Evolutionary conservation across 108 stramenopile genomes (phyloP).

Genomic region (Halocafeteria seosinensis): DNA sequence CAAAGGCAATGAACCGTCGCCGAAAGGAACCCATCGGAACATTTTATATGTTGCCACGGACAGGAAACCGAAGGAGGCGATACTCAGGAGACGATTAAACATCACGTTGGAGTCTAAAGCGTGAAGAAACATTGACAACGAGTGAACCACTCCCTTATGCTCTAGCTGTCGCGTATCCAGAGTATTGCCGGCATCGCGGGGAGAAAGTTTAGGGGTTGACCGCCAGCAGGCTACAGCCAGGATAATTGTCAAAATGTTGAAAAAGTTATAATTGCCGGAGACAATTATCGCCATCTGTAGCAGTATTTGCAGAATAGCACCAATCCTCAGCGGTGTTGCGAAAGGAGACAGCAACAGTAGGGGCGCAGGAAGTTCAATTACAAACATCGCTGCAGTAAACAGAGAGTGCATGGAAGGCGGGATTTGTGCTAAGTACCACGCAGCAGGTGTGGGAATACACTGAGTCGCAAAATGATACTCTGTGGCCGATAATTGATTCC

Average conservation of each 20-base stretch:
- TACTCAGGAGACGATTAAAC: too few relatives aligned
- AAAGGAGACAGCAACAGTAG: conserved; percentile 35
- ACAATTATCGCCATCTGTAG: conserved; percentile 45
- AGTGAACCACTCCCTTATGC: too few relatives aligned
- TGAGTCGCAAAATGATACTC: conserved; percentile 58
- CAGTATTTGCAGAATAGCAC: conserved; percentile 34
- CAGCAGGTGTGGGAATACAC: conserved; percentile 40
- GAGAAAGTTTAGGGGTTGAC: too few relatives aligned
- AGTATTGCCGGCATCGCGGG: too few relatives aligned
- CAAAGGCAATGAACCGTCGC: too few relatives aligned
- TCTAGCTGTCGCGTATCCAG: too few relatives aligned
- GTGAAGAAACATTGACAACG: too few relatives aligned
- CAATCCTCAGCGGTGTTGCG: conserved; percentile 17
- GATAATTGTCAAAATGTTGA: conserved; percentile 49
- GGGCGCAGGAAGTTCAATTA: conserved; percentile 46
- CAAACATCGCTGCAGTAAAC: conserved; percentile 39
- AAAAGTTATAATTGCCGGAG: conserved; percentile 57
- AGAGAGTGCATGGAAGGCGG: conserved; percentile 29
- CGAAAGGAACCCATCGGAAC: too few relatives aligned
- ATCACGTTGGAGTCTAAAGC: too few relatives aligned
- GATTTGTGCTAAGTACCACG: conserved; percentile 21
- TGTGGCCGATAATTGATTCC: conserved; percentile 47
- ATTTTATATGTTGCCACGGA: too few relatives aligned
- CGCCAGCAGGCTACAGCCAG: too few relatives aligned
- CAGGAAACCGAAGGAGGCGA: too few relatives aligned